Conservation (phyloP, 2,329 filamentous ascomycete species). For the Aspergillus uvarum region DNA sequence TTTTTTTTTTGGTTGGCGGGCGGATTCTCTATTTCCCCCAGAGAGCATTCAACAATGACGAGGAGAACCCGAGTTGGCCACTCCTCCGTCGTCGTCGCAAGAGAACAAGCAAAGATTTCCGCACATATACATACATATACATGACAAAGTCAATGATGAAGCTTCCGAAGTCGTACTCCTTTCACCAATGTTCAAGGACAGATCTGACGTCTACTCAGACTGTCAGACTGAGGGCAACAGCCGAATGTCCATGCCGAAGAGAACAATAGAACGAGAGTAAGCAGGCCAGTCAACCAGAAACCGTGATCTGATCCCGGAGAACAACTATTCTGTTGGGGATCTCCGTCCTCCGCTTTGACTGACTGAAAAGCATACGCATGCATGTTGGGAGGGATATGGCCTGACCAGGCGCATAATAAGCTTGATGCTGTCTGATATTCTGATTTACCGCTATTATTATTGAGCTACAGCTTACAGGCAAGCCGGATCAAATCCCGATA, state of each 20-base stretch:
- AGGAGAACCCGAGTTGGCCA: no score
- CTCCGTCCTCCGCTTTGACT: not conserved
- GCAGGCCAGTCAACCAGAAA: no score
- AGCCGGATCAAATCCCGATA: constrained; percentile 21
- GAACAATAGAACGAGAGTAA: no score
- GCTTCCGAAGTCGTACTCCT: not conserved
- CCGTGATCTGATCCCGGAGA: no score
- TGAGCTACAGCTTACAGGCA: not conserved
- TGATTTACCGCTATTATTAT: no score
- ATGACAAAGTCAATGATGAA: not conserved
- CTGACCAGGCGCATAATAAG: not conserved
- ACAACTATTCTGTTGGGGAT: not conserved
- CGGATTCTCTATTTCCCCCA: no score
- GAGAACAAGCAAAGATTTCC: not conserved
- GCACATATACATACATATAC: no score
- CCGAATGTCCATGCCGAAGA: not conserved
- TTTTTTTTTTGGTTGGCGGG: no score
- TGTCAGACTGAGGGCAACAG: not conserved
- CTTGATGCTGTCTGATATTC: no score
- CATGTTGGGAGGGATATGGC: not conserved
- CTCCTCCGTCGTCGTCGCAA: no score
- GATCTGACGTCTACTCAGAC: not conserved
- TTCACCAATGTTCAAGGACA: not conserved
- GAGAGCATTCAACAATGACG: no score
- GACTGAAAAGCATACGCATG: not conserved